Conservation (phyloP, 2,329 filamentous ascomycete species). For the Neonectria coccinea region DNA sequence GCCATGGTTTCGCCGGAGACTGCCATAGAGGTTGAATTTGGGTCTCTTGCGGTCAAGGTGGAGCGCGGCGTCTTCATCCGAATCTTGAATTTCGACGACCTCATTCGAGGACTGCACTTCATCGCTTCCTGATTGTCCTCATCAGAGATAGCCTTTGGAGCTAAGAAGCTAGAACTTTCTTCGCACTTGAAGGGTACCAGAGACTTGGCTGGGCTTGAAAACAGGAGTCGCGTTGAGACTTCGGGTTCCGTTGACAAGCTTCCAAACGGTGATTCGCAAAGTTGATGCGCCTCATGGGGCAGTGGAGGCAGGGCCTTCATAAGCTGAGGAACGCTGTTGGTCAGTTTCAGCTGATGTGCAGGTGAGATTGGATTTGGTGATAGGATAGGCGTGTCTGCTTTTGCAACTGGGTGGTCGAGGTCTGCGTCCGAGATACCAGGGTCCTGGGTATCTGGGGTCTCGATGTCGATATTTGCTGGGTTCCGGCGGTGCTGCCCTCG, state of each 20-base stretch:
- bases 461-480: constrained; percentile 41
- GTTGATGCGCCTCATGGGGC: constrained; percentile 47
- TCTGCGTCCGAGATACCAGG: not conserved
- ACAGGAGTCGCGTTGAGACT: constrained; percentile 25
- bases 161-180: not conserved
- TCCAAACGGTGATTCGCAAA: constrained; percentile 10
- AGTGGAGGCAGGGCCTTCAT: constrained; percentile 65
- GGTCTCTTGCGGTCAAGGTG: constrained; percentile 18
- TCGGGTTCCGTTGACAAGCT: constrained; percentile 18
- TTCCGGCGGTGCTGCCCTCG: constrained; percentile 44
- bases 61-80: constrained; percentile 42
- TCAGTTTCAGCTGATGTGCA: constrained; percentile 57
- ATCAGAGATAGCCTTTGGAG: constrained; percentile 4
- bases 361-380: constrained; percentile 64
- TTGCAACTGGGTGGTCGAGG: constrained; percentile 9
- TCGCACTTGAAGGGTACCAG: constrained; percentile 14
- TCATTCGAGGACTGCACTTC: constrained; percentile 11
- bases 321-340: constrained; percentile 62
- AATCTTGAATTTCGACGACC: constrained; percentile 46
- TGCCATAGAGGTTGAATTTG: constrained; percentile 7
- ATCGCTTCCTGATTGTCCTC: constrained; percentile 8
- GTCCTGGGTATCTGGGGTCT: constrained; percentile 18
- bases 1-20: constrained; percentile 24
- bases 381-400: constrained; percentile 50
- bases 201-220: constrained; percentile 29